phyloP scores from a whole-genome alignment of 768 basidiomycete species.

The Boletus patriciae region DNA sequence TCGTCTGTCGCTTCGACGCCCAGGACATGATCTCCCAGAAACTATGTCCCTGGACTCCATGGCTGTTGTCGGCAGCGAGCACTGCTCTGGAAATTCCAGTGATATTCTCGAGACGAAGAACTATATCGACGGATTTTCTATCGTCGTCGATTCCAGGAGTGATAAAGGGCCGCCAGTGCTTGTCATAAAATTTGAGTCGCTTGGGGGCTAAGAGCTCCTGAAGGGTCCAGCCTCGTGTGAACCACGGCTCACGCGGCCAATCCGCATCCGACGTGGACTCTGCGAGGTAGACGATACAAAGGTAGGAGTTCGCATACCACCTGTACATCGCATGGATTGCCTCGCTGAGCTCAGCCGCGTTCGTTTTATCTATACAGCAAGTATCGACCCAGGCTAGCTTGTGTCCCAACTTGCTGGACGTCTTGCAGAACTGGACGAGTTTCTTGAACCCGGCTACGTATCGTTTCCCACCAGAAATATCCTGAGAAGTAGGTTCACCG shows the following conservation, averaged over 20 bases:
- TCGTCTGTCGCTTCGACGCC: slow-evolving; percentile 25
- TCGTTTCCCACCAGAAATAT: background rate
- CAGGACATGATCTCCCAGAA: slow-evolving; percentile 20
- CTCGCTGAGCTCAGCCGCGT: slow-evolving; percentile 19
- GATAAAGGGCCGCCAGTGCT: slow-evolving; percentile 11
- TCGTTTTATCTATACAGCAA: slow-evolving; percentile 23
- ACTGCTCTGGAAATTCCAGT: slow-evolving; percentile 7
- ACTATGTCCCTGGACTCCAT: background rate
- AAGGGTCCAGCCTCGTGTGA: slow-evolving; percentile 11
- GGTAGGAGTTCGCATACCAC: slow-evolving; percentile 22
- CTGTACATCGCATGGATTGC: slow-evolving; percentile 23
- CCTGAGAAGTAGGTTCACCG: slow-evolving; percentile 11
- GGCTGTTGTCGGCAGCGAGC: background rate
- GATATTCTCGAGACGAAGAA: background rate
- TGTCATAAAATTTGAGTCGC: slow-evolving; percentile 18
- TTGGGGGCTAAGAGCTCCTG: slow-evolving; percentile 21
- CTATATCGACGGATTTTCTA: background rate
- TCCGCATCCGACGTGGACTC: background rate
- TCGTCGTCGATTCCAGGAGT: background rate
- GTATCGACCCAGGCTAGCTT: slow-evolving; percentile 18
- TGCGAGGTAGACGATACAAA: slow-evolving; percentile 24
- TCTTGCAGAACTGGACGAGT: slow-evolving; percentile 7
- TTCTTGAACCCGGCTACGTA: background rate
- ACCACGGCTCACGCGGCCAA: slow-evolving; percentile 11
- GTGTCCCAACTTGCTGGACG: background rate